Base-by-base conservation (phyloP, 192 early-diverging fungal genomes). In the Kappamyces sp. region DNA sequence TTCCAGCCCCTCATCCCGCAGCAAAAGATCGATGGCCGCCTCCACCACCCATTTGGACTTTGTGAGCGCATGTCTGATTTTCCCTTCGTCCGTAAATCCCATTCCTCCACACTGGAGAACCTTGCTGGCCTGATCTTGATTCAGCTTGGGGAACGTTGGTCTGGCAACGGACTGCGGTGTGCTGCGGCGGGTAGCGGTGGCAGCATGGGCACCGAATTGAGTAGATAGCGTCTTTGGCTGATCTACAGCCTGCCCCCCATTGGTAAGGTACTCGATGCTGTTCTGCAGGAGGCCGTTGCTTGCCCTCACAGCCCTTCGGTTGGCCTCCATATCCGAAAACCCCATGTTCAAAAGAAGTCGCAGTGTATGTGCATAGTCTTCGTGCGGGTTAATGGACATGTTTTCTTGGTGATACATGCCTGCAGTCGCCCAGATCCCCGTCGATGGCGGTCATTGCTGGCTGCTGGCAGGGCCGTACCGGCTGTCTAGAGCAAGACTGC, bases 71-170 rank as follows among this genome's bases (percentile, higher is more conserved):
- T 72, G 49, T 36, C 70, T 48, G 23, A 59, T 53, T 39, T 72
- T 72, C 0, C 70, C 70, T 43, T 67, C 66, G 32, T 67, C 43
- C 31, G 35, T 53, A 44, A 72, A 72, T 31, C 70, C 70, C 63
- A 72, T 61, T 38, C 35, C 47, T 31, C 59, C 66, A 0, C 67
- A 59, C 42, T 60, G 48, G 15, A 68, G 46, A 12, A 72, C 58
- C 23, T 31, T 39, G 13, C 58, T 57, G 43, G 62, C 60, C 40
- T 63, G 47, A 4, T 50, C 42, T 1, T 38, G 50, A n/a, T 54
- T 34, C 23, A 72, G 47, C 5, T 50, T 50, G 7, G 41, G 36
- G 58, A 60, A 72, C 33, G 58, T 13, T 60, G n/a, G n/a, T 58
- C 34, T 37, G 51, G 34, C 40, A 37, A 51, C 55, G 41, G 42